Evolutionary conservation across 2,329 filamentous ascomycete species (phyloP).

Genomic region (Keithomyces neogunnii): DNA sequence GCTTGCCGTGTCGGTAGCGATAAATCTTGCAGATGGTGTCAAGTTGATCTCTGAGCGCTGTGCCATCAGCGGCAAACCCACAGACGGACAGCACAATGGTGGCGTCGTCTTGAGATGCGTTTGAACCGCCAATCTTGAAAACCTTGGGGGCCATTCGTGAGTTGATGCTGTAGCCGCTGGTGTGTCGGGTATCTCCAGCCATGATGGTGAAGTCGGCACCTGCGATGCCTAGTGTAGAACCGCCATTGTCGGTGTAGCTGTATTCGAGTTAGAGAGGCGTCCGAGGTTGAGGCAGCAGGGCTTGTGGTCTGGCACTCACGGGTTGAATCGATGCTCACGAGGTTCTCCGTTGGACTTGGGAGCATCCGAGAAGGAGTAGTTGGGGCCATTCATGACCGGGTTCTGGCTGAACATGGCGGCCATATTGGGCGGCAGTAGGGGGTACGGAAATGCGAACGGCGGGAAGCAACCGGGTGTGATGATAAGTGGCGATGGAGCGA

Average conservation of each 20-base stretch:
- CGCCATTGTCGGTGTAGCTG: constrained; percentile 96
- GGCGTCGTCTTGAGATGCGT: constrained; percentile 73
- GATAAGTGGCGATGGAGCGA: background rate
- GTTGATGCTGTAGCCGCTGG: constrained; percentile 98
- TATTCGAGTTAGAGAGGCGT: constrained; percentile 3
- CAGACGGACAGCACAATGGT: constrained; percentile 88
- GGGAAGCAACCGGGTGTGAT: background rate
- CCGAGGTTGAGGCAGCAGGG: background rate
- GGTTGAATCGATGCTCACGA: constrained; percentile 80
- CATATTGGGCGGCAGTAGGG: constrained; percentile 32
- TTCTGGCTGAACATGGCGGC: constrained; percentile 63
- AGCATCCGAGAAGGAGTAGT: constrained; percentile 58
- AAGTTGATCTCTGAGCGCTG: constrained; percentile 86
- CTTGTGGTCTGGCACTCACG: constrained; percentile 47
- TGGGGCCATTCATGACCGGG: constrained; percentile 59
- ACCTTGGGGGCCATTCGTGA: constrained; percentile 91
- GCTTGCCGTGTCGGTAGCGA: constrained; percentile 94
- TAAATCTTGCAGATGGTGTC: constrained; percentile 98
- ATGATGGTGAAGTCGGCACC: constrained; percentile 93
- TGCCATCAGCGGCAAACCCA: constrained; percentile 90
- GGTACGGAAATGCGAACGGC: background rate
- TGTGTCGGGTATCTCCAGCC: constrained; percentile 93
- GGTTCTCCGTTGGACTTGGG: constrained; percentile 47
- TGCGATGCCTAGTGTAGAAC: constrained; percentile 89
- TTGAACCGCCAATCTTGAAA: constrained; percentile 92